Base-by-base conservation (phyloP, 129 eudicot genomes). In the Lactuca sativa region DNA sequence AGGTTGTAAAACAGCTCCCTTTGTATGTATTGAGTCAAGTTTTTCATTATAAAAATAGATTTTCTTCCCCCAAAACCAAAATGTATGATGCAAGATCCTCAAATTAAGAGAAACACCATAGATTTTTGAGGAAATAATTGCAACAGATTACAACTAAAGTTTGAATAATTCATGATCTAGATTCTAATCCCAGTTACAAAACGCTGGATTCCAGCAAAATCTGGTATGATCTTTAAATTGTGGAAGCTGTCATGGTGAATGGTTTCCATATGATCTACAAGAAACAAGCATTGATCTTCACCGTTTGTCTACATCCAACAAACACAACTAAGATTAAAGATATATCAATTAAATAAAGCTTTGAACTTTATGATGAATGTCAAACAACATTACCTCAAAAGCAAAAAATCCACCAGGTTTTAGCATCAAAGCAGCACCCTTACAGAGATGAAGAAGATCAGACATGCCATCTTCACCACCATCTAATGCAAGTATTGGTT, bases 401-500 rank as follows among this genome's bases (percentile, higher is more conserved):
- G 90, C 88, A 16, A 93, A 87, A 69, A 83, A 93, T 68, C 97
- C 99, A 70, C 92, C 92, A 55, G 92, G 81, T 82, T 84, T 87
- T 61, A 93, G 81, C 90, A 90, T 80, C 14, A 54, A 73, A 59
- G 85, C 86, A 41, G 86, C 90, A 64, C 90, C 89, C 12, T 69
- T 67, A 75, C 95, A 93, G 13, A 93, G 82, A 73, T 87, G 85
- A 40, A 83, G 81, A 59, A 93, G 95, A 59, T 86, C 84, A 56
- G 60, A 74, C 88, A 85, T 69, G 68, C 98, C 96, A 69, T 85
- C 77, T 60, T 77, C 72, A 66, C 98, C 98, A 38, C 99, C 99
- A 76, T 93, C 99, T 55, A 93, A 69, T n/a, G 99, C 99, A 16
- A 87, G 86, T 69, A 70, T 59, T 25, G 99, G 99, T 82, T 93